phyloP scores from a whole-genome alignment of 139 green algal species.

The Tetradesmus obliquus region DNA sequence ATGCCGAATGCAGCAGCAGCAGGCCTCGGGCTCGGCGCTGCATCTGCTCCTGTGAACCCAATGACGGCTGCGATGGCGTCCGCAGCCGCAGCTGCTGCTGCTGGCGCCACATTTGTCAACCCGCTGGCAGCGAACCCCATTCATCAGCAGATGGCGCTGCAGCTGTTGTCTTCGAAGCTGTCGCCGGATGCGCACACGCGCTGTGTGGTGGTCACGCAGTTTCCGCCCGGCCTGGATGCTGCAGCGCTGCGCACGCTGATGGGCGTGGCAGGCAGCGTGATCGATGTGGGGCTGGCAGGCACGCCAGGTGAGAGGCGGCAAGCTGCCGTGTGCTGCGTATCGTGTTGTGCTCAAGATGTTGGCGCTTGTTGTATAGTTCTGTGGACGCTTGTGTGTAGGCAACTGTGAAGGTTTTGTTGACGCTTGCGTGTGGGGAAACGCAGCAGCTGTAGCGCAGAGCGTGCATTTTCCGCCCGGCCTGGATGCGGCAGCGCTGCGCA shows the following conservation, averaged over 20 bases:
- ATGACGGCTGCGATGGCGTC: conserved; percentile 30
- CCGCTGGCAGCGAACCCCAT: conserved; percentile 4
- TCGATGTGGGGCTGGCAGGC: neutral
- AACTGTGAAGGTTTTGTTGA: too few species aligned
- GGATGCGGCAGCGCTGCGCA: neutral
- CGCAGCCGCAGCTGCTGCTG: conserved; percentile 34
- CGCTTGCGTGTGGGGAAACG: too few species aligned
- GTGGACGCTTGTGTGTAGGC: too few species aligned
- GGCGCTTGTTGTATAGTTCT: too few species aligned
- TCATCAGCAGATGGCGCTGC: conserved; percentile 24
- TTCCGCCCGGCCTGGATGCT: conserved; percentile 1
- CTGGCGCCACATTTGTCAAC: conserved; percentile 26
- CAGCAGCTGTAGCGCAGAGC: too few species aligned
- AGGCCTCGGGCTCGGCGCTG: neutral
- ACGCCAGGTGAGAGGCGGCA: neutral
- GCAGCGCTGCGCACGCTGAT: conserved; percentile 14
- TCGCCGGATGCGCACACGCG: conserved; percentile 18
- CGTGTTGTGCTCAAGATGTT: too few species aligned
- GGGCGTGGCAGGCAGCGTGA: neutral
- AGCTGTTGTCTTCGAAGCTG: conserved; percentile 8
- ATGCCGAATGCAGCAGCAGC: neutral
- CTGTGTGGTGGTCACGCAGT: conserved; percentile 35
- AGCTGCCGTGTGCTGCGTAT: too few species aligned
- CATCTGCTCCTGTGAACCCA: neutral
- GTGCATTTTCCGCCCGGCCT: neutral